A percentile compares a stretch with the other conserved stretches of the same genome.
phyloP scores from a whole-genome alignment of 1,139 yeast genomes.

The Arxiozyma heterogenica region DNA sequence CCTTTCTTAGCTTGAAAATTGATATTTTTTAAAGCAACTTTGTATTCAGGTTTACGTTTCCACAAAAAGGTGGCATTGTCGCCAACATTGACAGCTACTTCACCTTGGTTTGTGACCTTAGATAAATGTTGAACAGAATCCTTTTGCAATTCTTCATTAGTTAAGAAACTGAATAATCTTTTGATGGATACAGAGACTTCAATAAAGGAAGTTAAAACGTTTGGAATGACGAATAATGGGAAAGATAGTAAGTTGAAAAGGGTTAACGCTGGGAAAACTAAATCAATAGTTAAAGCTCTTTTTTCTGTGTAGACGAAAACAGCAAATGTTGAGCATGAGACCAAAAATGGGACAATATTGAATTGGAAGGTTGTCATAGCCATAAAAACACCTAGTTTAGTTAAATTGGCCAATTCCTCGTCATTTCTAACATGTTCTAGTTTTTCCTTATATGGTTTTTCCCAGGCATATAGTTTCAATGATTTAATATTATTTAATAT shows the following conservation, averaged over 20 bases:
- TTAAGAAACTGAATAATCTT: constrained; percentile 66
- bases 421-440: constrained; percentile 78
- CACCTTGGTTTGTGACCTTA: constrained; percentile 47
- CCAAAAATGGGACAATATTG: constrained; percentile 83
- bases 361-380: constrained; percentile 73
- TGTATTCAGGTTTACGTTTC: constrained; percentile 71
- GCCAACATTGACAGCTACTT: constrained; percentile 53
- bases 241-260: constrained; percentile 76
- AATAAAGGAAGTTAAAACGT: constrained; percentile 73
- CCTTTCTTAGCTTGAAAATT: constrained; percentile 69
- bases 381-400: constrained; percentile 64
- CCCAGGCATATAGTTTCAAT: constrained; percentile 93
- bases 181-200: constrained; percentile 85
- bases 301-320: constrained; percentile 59
- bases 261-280: constrained; percentile 91
- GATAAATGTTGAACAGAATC: constrained; percentile 64
- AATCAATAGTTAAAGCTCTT: constrained; percentile 72
- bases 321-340: constrained; percentile 86
- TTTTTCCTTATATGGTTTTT: constrained; percentile 66
- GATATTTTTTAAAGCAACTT: constrained; percentile 67
- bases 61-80: constrained; percentile 78
- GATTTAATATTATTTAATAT: constrained; percentile 87
- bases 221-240: constrained; percentile 92
- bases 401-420: constrained; percentile 72
- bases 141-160: constrained; percentile 69